These are phyloP conservation scores for Talaromyces adpressus DNA, from an alignment of 495 filamentous ascomycete genomes.

Conservation along the genomic window DNA sequence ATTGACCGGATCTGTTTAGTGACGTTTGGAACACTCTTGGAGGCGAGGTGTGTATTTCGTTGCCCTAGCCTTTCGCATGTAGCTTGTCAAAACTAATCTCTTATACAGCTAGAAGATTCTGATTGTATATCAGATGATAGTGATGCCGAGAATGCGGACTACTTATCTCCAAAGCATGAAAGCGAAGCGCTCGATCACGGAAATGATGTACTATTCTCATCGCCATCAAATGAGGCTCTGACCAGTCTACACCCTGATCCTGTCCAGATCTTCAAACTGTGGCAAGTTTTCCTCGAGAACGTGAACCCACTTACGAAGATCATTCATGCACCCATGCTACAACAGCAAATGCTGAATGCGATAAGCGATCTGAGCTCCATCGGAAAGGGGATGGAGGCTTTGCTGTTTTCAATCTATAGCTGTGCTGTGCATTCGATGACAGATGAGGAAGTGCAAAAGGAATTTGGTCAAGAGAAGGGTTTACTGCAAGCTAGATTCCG, in stretches of 20 bases:
- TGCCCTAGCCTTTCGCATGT: not conserved
- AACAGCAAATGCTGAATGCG: conserved; percentile 10
- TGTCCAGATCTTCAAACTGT: conserved; percentile 12
- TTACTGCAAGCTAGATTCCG: conserved; percentile 14
- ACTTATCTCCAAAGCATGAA: not conserved
- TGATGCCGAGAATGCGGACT: not conserved
- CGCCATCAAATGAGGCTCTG: not conserved
- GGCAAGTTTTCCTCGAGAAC: conserved; percentile 15
- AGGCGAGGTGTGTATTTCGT: not conserved
- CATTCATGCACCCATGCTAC: conserved; percentile 15
- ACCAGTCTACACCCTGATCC: conserved; percentile 6
- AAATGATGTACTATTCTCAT: not conserved
- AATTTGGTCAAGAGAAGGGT: not conserved
- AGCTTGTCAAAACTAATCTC: not conserved
- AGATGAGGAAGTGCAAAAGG: conserved; percentile 10
- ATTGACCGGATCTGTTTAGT: not conserved
- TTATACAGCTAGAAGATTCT: not conserved
- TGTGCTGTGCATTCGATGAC: conserved; percentile 10
- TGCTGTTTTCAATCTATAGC: conserved; percentile 15
- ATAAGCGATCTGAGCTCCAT: conserved; percentile 5
- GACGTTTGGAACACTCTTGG: not conserved
- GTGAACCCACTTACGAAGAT: conserved; percentile 20
- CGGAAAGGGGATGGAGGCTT: conserved; percentile 8
- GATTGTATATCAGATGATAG: not conserved
- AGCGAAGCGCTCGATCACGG: not conserved